These are phyloP conservation scores for Alternaria viburni DNA, from an alignment of 2,329 filamentous ascomycete genomes.

Conservation along the genomic window DNA sequence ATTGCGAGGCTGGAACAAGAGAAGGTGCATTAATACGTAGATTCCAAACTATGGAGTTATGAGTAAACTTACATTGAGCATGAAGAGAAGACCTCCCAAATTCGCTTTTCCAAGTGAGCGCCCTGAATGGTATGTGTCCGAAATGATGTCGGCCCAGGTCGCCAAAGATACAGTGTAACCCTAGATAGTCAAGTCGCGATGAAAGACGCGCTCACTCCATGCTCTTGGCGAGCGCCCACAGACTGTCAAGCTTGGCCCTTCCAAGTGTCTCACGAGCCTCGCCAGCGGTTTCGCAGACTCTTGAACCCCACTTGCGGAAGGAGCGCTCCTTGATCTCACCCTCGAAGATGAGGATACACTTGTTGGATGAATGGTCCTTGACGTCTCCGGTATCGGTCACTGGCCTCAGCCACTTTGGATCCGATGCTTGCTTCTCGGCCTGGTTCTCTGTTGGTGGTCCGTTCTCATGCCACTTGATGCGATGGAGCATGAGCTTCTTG, in stretches of 20 bases:
- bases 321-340: slow-evolving; percentile 80
- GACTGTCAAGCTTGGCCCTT: slow-evolving; percentile 88
- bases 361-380: slow-evolving; percentile 82
- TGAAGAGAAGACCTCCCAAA: slow-evolving; percentile 1
- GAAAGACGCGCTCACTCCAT: slow-evolving; percentile 17
- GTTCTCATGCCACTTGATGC: slow-evolving; percentile 95
- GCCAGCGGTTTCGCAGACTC: slow-evolving; percentile 90
- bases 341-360: slow-evolving; percentile 86
- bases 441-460: slow-evolving; percentile 67
- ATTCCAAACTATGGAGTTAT: slow-evolving; percentile 25
- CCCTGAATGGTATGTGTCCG: background rate
- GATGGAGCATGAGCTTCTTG: slow-evolving; percentile 90
- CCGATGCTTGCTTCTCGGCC: slow-evolving; percentile 65
- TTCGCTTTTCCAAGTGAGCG: background rate
- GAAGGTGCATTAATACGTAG: slow-evolving; percentile 21
- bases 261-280: slow-evolving; percentile 82
- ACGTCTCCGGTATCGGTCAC: slow-evolving; percentile 78
- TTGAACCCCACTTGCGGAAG: slow-evolving; percentile 85
- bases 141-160: background rate
- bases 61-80: slow-evolving; percentile 27
- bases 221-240: slow-evolving; percentile 89
- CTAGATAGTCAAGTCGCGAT: background rate
- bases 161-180: background rate
- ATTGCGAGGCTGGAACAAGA: slow-evolving; percentile 6
- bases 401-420: slow-evolving; percentile 76